Evolutionary conservation across 495 filamentous ascomycete species (phyloP), one percentile per base, ranked within the genome.

Genomic region (Lophium mytilinum): DNA sequence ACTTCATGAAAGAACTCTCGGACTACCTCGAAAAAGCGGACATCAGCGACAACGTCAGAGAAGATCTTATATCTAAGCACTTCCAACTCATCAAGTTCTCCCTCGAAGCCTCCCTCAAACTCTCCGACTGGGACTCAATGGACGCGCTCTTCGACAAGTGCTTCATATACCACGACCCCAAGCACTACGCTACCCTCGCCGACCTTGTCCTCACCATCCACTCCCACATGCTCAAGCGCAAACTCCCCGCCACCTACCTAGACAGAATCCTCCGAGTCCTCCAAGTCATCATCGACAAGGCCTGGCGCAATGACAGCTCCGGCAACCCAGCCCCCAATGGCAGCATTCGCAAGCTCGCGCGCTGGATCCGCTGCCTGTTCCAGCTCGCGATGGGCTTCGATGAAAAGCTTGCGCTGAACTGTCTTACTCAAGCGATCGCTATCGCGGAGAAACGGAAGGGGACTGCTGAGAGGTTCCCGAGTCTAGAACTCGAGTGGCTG

Each of bases 401-500:
- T 33, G 64, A 63, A 14, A 45, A 40, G 10, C 62, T 70, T 39
- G 65, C 63, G 19, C 48, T 72, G 35, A 58, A 68, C 30, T 67
- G 68, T 30, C 55, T 74, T 10, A 63, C 65, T n/a, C 69, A 72
- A 59, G 69, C 71, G 52, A 63, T 56, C 0, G 46, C 56, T 9
- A 61, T 75, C 19, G 71, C 70, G 15, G 50, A 57, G 36, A 40
- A 42, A 19, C 39, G 53, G 50, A 55, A 65, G 14, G 58, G 56
- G 67, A 76, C 11, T 64, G 65, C 3, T 2, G 24, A 30, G 24
- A 30, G 24, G 24, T 94, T 89, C 64, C 88, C 88, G 4, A 56
- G 69, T 9, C 78, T 80, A 7, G 90, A 96, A 59, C 71, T 95
- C 2, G 82, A 87, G 61, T 91, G 87, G 85, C 79, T 96, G 33